Conservation (phyloP, 805 yeast genomes). For the Wickerhamomyces subpelliculosus region DNA sequence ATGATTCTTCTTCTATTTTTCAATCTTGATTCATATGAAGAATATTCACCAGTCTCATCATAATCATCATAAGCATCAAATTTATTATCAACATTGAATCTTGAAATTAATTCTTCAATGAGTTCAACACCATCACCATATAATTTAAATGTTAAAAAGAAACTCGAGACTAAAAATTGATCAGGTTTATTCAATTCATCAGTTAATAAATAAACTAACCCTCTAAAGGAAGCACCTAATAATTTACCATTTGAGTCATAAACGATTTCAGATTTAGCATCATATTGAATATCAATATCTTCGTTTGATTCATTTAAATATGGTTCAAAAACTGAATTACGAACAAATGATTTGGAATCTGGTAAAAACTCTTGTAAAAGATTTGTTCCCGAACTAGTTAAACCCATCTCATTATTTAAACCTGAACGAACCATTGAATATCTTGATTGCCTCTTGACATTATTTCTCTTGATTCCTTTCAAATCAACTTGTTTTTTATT, state of each 20-base stretch:
- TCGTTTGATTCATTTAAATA: slow-evolving; percentile 23
- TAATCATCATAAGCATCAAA: slow-evolving; percentile 24
- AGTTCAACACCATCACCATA: slow-evolving; percentile 64
- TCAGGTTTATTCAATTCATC: slow-evolving; percentile 60
- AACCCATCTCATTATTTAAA: slow-evolving; percentile 9
- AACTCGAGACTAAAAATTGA: slow-evolving; percentile 62
- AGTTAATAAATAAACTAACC: slow-evolving; percentile 57
- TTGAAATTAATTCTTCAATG: slow-evolving; percentile 55
- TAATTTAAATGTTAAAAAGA: slow-evolving; percentile 68
- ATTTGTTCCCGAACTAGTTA: slow-evolving; percentile 24
- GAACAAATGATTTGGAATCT: slow-evolving; percentile 28
- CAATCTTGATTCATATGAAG: slow-evolving; percentile 32
- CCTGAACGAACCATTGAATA: slow-evolving; percentile 30
- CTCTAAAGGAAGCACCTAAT: slow-evolving; percentile 66
- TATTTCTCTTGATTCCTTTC: slow-evolving; percentile 13
- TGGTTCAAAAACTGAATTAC: slow-evolving; percentile 31
- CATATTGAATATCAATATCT: slow-evolving; percentile 8
- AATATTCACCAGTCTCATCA: slow-evolving; percentile 29
- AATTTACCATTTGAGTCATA: slow-evolving; percentile 45
- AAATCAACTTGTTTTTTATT: slow-evolving; percentile 23
- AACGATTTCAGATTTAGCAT: slow-evolving; percentile 37
- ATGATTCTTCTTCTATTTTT: slow-evolving; percentile 59
- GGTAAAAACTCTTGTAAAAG: slow-evolving; percentile 27
- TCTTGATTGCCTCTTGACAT: slow-evolving; percentile 24
- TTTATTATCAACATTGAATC: slow-evolving; percentile 49